Base-by-base conservation (phyloP, 73 alveolate genomes). In the Paramecium tetraurelia region DNA sequence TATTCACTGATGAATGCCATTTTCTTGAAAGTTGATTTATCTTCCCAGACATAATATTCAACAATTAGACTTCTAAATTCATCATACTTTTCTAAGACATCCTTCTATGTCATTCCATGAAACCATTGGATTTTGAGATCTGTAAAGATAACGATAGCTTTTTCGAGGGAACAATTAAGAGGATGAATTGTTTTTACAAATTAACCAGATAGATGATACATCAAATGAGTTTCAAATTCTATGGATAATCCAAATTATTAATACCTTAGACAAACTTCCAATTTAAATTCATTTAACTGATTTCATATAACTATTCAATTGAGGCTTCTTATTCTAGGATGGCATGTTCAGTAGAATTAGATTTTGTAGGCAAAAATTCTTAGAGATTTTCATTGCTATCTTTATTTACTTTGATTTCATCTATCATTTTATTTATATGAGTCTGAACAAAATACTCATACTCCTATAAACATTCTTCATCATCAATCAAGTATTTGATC, bases 281-380 rank as follows among this genome's bases (percentile, higher is more conserved):
- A 72, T 33, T 40, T 18, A 72, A 36, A 29, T 72, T 29, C 59
- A 36, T 72, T 16, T 72, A 9, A 72, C 59, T 36, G 11, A 72
- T 72, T 36, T 72, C 86, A n/a, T 72, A 12, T 72, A 72, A 38
- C n/a, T 72, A 72, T 35, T 72, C 86, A 36, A 72, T 40, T 1
- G 59, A 4, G 11, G 86, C 35, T 35, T 72, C 86, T 72, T 36
- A 72, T 72, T 72, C 86, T 36, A 72, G 40, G 4, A 72, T 36
- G 0, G 86, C 86, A 72, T 72, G 59, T 72, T 72, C 86, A 16
- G 33, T 72, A n/a, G 86, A 72, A 72, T 33, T 72, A 35, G 86
- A 72, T 72, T 72, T 72, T 5, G 86, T 72, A 5, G 86, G 86
- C 40, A 72, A 72, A 4, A 63, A 1, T 63, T 63, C 84, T 31